Evolutionary conservation across 768 basidiomycete species (phyloP).

Genomic region (Clavulina sp.): DNA sequence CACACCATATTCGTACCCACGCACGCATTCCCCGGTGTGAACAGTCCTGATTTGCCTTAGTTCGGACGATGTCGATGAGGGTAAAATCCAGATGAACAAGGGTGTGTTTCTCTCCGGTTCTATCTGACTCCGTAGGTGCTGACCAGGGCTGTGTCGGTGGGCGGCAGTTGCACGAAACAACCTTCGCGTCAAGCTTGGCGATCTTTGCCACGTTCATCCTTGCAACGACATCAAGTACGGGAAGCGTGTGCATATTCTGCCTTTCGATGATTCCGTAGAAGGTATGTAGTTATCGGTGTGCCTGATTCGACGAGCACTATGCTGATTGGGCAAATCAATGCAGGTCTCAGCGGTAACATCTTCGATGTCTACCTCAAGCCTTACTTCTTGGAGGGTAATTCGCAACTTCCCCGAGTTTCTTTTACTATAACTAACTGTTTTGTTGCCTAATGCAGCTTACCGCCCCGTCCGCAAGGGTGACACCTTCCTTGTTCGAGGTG

Average conservation of each 20-base stretch:
- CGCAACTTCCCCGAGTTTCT: neutral
- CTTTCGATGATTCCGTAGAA: slow-evolving; percentile 97
- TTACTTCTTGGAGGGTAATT: slow-evolving; percentile 87
- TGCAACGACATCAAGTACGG: slow-evolving; percentile 98
- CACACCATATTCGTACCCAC: too few relatives aligned
- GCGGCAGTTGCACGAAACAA: slow-evolving; percentile 90
- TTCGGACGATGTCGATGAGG: slow-evolving; percentile 94
- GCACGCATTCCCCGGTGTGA: neutral
- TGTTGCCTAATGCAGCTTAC: slow-evolving; percentile 37
- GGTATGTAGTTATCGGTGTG: slow-evolving; percentile 24
- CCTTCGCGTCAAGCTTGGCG: slow-evolving; percentile 90
- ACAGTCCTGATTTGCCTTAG: slow-evolving; percentile 84
- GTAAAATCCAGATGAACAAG: slow-evolving; percentile 97
- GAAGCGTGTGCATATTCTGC: slow-evolving; percentile 89
- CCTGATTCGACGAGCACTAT: neutral
- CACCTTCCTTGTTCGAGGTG: slow-evolving; percentile 97
- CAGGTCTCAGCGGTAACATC: slow-evolving; percentile 77
- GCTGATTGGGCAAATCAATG: neutral
- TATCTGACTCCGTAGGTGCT: neutral
- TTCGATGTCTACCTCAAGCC: slow-evolving; percentile 98
- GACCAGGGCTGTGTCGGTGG: neutral
- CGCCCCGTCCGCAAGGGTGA: slow-evolving; percentile 93
- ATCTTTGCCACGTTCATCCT: slow-evolving; percentile 88
- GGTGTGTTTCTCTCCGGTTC: slow-evolving; percentile 17
- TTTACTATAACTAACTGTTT: slow-evolving; percentile 9